A percentile compares a stretch with the other conserved stretches of the same genome.
Conservation (phyloP, 75 land plant genomes). For the Selaginella moellendorffii region DNA sequence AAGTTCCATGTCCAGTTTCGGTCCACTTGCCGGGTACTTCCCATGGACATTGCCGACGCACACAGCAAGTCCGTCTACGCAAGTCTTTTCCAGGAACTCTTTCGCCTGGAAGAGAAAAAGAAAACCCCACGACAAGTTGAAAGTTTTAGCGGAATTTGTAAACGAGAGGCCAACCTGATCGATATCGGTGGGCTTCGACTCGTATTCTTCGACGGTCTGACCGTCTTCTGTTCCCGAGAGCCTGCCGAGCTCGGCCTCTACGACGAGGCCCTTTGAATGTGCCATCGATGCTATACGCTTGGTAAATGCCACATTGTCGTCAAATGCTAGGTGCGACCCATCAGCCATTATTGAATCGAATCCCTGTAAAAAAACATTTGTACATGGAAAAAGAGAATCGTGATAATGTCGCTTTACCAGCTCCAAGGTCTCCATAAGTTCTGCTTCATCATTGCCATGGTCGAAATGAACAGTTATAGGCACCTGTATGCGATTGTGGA, state of each 20-base stretch:
- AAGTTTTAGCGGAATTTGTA: neutral
- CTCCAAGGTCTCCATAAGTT: slow-evolving; percentile 51
- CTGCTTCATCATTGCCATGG: slow-evolving; percentile 67
- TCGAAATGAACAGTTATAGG: slow-evolving; percentile 91
- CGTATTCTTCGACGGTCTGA: slow-evolving; percentile 4
- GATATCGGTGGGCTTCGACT: slow-evolving; percentile 8
- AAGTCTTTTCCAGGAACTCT: slow-evolving; percentile 6
- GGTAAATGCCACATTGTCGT: slow-evolving; percentile 1
- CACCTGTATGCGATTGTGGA: slow-evolving; percentile 31
- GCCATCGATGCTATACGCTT: neutral
- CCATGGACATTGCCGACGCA: slow-evolving; percentile 8
- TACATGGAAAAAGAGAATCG: too few species aligned
- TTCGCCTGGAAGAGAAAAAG: neutral
- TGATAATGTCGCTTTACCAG: too few species aligned
- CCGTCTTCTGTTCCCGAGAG: slow-evolving; percentile 4
- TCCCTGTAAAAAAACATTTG: slow-evolving; percentile 37
- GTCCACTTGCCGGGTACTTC: neutral
- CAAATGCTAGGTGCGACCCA: slow-evolving; percentile 8
- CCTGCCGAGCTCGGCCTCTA: slow-evolving; percentile 6
- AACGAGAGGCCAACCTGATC: neutral
- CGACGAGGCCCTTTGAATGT: neutral
- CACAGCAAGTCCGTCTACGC: neutral
- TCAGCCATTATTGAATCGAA: slow-evolving; percentile 13
- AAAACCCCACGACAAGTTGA: neutral
- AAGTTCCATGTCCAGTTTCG: neutral